phyloP scores from a whole-genome alignment of 306 rosid genomes.

The Sphenostylis stenocarpa region DNA sequence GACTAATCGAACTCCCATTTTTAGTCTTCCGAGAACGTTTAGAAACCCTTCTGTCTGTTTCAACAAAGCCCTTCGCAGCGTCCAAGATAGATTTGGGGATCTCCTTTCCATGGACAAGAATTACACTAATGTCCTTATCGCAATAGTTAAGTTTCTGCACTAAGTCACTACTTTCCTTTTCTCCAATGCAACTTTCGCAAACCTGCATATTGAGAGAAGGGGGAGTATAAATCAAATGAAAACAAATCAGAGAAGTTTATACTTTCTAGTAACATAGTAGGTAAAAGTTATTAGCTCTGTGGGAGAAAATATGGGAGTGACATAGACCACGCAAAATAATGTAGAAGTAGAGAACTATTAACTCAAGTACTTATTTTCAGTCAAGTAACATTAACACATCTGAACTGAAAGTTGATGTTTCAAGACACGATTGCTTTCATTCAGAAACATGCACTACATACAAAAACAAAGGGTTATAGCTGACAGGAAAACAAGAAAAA shows the following conservation, averaged over 20 bases:
- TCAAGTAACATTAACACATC: slow-evolving; percentile 7
- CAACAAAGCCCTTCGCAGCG: slow-evolving; percentile 66
- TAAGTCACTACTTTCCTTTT: slow-evolving; percentile 76
- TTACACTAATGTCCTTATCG: slow-evolving; percentile 69
- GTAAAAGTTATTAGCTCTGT: background rate
- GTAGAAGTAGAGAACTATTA: background rate
- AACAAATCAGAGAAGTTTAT: background rate
- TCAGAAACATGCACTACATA: background rate
- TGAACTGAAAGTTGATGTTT: background rate
- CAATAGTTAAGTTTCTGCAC: slow-evolving; percentile 78
- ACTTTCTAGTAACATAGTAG: background rate
- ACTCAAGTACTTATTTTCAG: slow-evolving; percentile 4
- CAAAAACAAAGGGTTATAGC: background rate
- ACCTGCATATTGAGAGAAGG: slow-evolving; percentile 46
- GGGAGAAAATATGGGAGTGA: background rate
- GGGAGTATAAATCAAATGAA: background rate
- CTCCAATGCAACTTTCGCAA: slow-evolving; percentile 90
- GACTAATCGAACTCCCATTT: slow-evolving; percentile 63
- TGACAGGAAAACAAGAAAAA: too few relatives aligned
- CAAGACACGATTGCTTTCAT: slow-evolving; percentile 1
- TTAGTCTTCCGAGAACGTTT: slow-evolving; percentile 85
- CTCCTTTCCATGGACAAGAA: slow-evolving; percentile 82
- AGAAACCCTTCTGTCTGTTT: slow-evolving; percentile 88
- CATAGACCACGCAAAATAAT: background rate
- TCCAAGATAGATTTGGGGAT: slow-evolving; percentile 82